Conservation (phyloP, 2,329 filamentous ascomycete genomes). For the Beauveria asiatica region DNA sequence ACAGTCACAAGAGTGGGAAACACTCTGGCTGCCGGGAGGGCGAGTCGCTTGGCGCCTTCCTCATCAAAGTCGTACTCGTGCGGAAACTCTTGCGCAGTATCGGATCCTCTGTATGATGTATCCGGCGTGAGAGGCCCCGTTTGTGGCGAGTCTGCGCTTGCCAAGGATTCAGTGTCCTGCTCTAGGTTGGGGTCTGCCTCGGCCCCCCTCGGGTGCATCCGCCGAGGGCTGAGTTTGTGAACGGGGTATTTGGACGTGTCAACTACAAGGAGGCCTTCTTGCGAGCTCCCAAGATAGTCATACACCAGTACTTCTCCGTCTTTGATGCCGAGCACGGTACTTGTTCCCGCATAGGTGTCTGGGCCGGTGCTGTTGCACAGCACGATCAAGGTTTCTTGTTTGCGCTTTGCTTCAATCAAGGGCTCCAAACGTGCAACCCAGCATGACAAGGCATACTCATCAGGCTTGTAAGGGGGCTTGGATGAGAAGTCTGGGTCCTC, state of each 20-base stretch:
- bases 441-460: constrained; percentile 65
- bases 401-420: constrained; percentile 29
- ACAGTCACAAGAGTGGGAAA: neutral
- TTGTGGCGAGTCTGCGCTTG: neutral
- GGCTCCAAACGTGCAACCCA: constrained; percentile 62
- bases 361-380: constrained; percentile 62
- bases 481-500: constrained; percentile 41
- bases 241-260: constrained; percentile 45
- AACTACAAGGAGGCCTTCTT: constrained; percentile 59
- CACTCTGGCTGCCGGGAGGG: neutral
- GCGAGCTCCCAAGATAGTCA: constrained; percentile 61
- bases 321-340: constrained; percentile 58
- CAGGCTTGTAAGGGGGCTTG: constrained; percentile 49
- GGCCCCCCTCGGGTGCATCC: neutral
- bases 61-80: neutral
- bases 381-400: constrained; percentile 56
- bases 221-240: constrained; percentile 29
- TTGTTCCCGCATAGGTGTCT: constrained; percentile 69
- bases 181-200: neutral
- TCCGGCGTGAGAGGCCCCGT: neutral
- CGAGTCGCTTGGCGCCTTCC: neutral
- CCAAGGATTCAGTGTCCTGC: neutral
- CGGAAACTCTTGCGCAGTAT: neutral
- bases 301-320: constrained; percentile 59
- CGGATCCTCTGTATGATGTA: neutral